Evolutionary conservation across 768 basidiomycete species (phyloP).

Genomic region (Rhodotorula toruloides): DNA sequence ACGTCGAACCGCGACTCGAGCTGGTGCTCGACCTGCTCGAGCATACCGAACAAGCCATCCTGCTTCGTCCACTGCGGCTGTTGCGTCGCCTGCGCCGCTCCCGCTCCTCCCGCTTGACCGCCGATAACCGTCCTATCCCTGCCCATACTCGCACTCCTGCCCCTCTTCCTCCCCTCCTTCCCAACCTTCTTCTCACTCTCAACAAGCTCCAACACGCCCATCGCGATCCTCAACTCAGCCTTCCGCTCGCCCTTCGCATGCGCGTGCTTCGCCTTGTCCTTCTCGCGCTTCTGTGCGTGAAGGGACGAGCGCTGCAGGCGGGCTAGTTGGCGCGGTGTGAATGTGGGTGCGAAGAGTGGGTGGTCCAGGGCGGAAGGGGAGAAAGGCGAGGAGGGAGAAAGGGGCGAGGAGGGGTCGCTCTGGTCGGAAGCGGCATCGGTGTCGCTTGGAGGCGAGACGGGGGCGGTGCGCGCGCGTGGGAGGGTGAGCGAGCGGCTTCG

Average conservation of each 20-base stretch:
- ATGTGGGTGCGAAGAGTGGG: constrained; percentile 10
- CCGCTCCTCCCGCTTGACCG: not conserved
- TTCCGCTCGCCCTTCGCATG: not conserved
- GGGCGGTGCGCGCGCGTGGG: not conserved
- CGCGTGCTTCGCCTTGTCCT: not conserved
- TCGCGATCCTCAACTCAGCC: constrained; percentile 19
- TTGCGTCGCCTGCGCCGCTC: not conserved
- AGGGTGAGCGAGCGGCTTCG: not conserved
- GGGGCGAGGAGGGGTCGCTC: not conserved
- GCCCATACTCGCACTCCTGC: not conserved
- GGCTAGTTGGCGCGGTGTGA: constrained; percentile 1
- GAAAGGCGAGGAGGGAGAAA: not conserved
- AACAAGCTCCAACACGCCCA: constrained; percentile 1
- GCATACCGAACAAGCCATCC: not conserved
- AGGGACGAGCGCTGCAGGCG: not conserved
- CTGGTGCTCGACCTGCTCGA: not conserved
- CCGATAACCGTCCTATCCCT: not conserved
- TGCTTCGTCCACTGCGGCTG: not conserved
- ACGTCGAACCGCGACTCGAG: not conserved
- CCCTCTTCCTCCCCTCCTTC: not conserved
- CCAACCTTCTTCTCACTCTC: not conserved
- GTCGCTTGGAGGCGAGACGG: too few relatives aligned
- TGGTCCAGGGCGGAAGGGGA: not conserved
- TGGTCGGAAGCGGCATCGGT: not conserved
- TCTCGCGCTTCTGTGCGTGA: not conserved